Conservation (phyloP, 495 filamentous ascomycete species). For the Bryoglossum gracile region DNA sequence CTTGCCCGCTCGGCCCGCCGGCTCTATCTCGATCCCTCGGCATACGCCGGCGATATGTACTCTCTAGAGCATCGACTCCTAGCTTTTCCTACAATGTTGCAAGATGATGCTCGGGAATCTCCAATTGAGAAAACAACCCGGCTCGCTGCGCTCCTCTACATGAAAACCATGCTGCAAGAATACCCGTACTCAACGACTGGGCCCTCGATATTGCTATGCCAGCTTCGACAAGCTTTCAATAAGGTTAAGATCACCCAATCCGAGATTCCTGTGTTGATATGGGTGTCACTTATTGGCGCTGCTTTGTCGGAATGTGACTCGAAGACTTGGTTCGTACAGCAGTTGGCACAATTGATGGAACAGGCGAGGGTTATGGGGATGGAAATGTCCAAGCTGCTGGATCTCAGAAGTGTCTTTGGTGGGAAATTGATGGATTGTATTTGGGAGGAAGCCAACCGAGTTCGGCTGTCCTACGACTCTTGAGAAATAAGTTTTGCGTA, state of each 20-base stretch:
- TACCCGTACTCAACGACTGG: slow-evolving; percentile 9
- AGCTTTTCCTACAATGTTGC: background rate
- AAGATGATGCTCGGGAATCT: background rate
- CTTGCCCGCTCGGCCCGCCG: background rate
- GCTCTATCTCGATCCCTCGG: background rate
- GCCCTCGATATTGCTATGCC: slow-evolving; percentile 4
- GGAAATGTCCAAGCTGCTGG: background rate
- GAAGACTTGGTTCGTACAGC: background rate
- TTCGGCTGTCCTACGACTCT: too few species aligned
- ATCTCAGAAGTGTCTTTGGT: background rate
- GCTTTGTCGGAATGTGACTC: background rate
- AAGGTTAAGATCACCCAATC: background rate
- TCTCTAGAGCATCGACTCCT: slow-evolving; percentile 8
- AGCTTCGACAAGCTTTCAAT: slow-evolving; percentile 3
- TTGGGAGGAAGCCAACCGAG: too few species aligned
- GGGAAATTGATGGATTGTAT: background rate
- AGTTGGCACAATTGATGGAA: background rate
- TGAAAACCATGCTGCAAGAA: slow-evolving; percentile 14
- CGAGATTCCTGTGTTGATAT: background rate
- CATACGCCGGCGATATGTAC: slow-evolving; percentile 12
- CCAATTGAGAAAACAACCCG: slow-evolving; percentile 8
- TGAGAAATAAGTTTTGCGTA: too few species aligned
- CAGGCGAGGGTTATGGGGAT: background rate
- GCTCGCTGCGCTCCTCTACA: slow-evolving; percentile 4
- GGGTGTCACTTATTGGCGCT: slow-evolving; percentile 3